Base-by-base conservation (phyloP, 768 basidiomycete genomes). In the Infundibulicybe gibba region DNA sequence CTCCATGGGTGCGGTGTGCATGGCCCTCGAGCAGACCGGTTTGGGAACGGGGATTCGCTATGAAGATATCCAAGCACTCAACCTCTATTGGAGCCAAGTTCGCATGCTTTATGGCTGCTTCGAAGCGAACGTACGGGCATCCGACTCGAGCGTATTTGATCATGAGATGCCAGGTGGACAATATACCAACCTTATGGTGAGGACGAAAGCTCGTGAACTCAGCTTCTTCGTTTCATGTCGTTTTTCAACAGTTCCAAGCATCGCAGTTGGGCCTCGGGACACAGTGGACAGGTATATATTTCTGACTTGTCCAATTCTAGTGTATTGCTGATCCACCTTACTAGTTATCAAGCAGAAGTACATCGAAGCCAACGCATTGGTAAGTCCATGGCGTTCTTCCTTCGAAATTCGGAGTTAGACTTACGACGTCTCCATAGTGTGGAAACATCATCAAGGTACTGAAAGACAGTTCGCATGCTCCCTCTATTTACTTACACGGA, bases 141-240 rank as follows among this genome's bases (percentile, higher is more conserved):
- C 93, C 44, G 97, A 98, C 64, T 97, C 94, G 41, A 93, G 91
- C 68, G 94, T 98, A 44, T 99, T 97, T 65, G 94, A 94, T 61
- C 95, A 97, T 68, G 94, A 97, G 70, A 98, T 99, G 97, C 95
- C 95, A 45, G 97, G 94, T 63, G 95, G 94, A 39, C 92, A 93
- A 64, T 93, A 92, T 65, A 93, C 91, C 30, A 93, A 93, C 66
- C 71, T 93, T 55, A 93, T 93, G 90, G 90, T 92, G 62, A 42
- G 78, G 56, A n/a, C 38, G 21, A 50, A 32, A 45, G 33, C 49
- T 3, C 5, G 38, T 38, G 35, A 4, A 14, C 35, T 19, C 14
- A 3, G 25, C 25, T 25, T 38, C 17, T 10, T n/a, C 35, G 35
- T 3, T 38, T 38, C 35, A 38, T 38, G 17, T n/a, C 35, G 10